phyloP scores from a whole-genome alignment of 331 rosid species.

The Spiraea crenata region DNA sequence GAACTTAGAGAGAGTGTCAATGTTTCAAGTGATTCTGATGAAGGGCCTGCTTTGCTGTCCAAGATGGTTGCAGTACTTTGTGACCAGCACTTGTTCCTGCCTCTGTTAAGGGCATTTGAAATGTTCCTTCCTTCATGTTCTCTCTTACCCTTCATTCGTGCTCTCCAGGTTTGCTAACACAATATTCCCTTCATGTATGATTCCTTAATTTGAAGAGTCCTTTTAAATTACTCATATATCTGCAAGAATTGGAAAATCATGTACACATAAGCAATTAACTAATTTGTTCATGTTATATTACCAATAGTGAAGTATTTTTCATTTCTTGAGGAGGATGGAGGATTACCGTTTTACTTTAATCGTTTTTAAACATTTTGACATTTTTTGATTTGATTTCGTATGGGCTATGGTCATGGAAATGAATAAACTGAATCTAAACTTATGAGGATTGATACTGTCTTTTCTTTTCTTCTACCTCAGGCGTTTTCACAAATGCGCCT shows the following conservation, averaged over 20 bases:
- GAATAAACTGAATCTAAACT: slow-evolving; percentile 1
- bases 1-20: slow-evolving; percentile 31
- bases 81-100: slow-evolving; percentile 78
- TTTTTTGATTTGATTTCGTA: neutral
- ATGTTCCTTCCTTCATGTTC: slow-evolving; percentile 98
- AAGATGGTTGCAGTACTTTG: slow-evolving; percentile 98
- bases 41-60: slow-evolving; percentile 69
- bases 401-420: slow-evolving; percentile 5
- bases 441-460: slow-evolving; percentile 4
- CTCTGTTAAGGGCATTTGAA: slow-evolving; percentile 92
- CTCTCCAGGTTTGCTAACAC: slow-evolving; percentile 74
- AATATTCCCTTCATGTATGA: slow-evolving; percentile 16
- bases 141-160: slow-evolving; percentile 84
- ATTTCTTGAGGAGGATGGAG: neutral
- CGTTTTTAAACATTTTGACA: neutral
- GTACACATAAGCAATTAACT: neutral
- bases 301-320: neutral
- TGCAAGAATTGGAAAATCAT: too few relatives aligned
- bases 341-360: neutral
- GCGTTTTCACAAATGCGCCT: slow-evolving; percentile 97
- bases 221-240: too few relatives aligned
- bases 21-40: slow-evolving; percentile 49
- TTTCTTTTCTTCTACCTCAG: slow-evolving; percentile 33
- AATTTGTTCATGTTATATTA: neutral
- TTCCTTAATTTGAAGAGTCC: slow-evolving; percentile 13